phyloP scores from a whole-genome alignment of 225 moss, liverwort and hornwort species.

The Lunularia cruciata region DNA sequence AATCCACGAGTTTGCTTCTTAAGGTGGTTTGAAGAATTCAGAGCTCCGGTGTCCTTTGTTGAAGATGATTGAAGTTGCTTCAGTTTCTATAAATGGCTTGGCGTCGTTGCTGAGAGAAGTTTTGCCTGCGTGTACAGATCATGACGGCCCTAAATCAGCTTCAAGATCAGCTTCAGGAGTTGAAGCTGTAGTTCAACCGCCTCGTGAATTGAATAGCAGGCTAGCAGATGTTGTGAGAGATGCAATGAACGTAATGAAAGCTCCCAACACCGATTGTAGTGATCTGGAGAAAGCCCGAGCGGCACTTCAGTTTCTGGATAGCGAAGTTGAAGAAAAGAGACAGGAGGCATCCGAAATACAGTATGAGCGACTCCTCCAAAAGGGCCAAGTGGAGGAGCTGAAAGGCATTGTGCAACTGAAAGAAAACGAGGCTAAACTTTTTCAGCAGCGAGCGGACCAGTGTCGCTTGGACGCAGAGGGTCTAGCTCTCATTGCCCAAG shows the following conservation, averaged over 20 bases:
- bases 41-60: too few species aligned
- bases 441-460: conserved; percentile 87
- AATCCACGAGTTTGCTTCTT: too few species aligned
- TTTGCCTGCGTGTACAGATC: too few species aligned
- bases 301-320: conserved; percentile 75
- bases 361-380: conserved; percentile 73
- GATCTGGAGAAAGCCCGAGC: conserved; percentile 77
- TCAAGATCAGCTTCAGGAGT: conserved; percentile 23
- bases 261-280: conserved; percentile 24
- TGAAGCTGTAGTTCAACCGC: conserved; percentile 31
- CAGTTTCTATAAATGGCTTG: too few species aligned
- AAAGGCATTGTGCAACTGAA: conserved; percentile 89
- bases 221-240: conserved; percentile 48
- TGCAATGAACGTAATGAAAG: conserved; percentile 42
- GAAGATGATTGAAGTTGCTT: too few species aligned
- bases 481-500: conserved; percentile 75
- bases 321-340: conserved; percentile 83
- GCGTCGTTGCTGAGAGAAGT: too few species aligned
- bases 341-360: conserved; percentile 78
- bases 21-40: too few species aligned
- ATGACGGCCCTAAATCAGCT: conserved; percentile 21
- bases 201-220: conserved; percentile 40
- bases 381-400: conserved; percentile 80
- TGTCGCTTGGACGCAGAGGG: conserved; percentile 91
- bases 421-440: conserved; percentile 88